Conservation (phyloP, 352 stramenopile species). For the Pythium apleroticum region DNA sequence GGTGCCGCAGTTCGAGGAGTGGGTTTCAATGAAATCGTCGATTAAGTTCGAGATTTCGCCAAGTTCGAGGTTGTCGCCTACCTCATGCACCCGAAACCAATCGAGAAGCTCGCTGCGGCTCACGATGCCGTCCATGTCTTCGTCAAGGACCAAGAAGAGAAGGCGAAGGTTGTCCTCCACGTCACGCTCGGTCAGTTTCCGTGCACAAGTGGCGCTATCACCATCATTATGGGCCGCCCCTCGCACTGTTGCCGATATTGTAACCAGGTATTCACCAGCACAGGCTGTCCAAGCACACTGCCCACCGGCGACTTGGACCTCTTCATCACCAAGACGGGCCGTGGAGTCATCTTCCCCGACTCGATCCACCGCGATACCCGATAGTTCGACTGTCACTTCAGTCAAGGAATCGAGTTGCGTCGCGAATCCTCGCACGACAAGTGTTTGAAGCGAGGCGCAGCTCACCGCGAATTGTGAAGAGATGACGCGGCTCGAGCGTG, state of each 20-base stretch:
- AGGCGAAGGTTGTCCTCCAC: slow-evolving; percentile 39
- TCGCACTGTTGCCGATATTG: not conserved
- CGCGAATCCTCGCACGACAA: slow-evolving; percentile 1
- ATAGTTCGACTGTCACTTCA: not conserved
- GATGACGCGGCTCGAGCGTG: not conserved
- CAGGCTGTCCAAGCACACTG: slow-evolving; percentile 10
- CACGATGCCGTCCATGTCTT: slow-evolving; percentile 38
- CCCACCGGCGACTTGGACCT: not conserved
- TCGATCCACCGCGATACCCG: not conserved
- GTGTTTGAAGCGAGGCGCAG: slow-evolving; percentile 7
- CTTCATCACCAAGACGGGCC: not conserved
- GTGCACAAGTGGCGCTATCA: not conserved
- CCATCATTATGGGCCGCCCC: slow-evolving; percentile 4
- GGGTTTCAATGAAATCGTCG: not conserved
- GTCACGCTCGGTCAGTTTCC: not conserved
- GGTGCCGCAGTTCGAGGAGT: not conserved
- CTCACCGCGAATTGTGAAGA: slow-evolving; percentile 13
- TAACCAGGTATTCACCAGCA: slow-evolving; percentile 17
- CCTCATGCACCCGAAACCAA: slow-evolving; percentile 34
- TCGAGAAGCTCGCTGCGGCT: slow-evolving; percentile 25
- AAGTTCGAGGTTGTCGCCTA: not conserved
- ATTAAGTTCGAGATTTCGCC: not conserved
- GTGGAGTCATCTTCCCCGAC: slow-evolving; percentile 6
- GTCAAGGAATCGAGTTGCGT: not conserved
- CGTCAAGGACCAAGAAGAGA: slow-evolving; percentile 48